Base-by-base conservation (phyloP, 345 rosid species). In the Brassica nigra region DNA sequence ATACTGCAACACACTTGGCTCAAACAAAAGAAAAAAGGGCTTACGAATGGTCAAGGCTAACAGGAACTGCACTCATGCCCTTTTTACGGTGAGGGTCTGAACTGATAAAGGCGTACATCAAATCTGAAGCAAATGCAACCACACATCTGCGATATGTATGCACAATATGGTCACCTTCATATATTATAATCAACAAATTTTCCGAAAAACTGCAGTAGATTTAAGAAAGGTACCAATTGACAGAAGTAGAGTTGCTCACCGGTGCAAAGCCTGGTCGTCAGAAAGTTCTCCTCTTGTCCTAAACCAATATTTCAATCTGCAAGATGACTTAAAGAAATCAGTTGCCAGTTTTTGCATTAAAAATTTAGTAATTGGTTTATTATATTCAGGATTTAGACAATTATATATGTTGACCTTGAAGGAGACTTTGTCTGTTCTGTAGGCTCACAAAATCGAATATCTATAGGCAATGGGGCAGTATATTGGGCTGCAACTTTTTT, bases 41-140 rank as follows among this genome's bases (percentile, higher is more conserved):
- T 86, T 89, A 92, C 99, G 96, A 84, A 57, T 95, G 99, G 88
- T 95, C 96, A 29, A 95, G 91, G 80, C 98, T 92, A 39, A 95
- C 87, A 52, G 88, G 77, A 83, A 85, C 73, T 42, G 80, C 33
- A 86, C 83, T 87, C 76, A 90, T 80, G 80, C 89, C 93, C 86
- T 75, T 86, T 68, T 67, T 81, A 15, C 88, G 92, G 68, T 92
- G 98, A 71, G 97, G 98, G 84, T 91, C 90, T 85, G 90, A 68
- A 75, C 93, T 89, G 64, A 92, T 86, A 75, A 78, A 62, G 66
- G 89, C 86, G 73, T 91, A 93, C 77, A 90, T 59, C 58, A 92
- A 75, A 88, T 95, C 99, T 68, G 99, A 95, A 70, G 92, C 87
- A 82, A 18, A 95, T n/a, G 99, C 99, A 76, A 84, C 97, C 49